A percentile compares a stretch with the other conserved stretches of the same genome.
phyloP scores from a whole-genome alignment of 768 basidiomycete genomes.

The Lentinula guzmanii region DNA sequence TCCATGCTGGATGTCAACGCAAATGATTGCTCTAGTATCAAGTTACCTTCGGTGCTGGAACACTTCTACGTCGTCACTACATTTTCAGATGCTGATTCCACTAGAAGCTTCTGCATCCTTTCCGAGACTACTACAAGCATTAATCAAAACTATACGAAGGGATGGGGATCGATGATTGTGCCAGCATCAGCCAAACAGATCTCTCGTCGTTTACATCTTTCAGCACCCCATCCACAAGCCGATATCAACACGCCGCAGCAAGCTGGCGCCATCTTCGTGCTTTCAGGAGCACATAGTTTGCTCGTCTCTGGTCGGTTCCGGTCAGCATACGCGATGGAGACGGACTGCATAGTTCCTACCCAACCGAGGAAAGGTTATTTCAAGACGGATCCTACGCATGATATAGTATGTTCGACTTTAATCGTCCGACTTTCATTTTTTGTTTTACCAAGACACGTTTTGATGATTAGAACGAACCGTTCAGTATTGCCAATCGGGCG shows the following conservation, averaged over 20 bases:
- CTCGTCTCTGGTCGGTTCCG: constrained; percentile 4
- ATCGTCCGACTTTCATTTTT: not conserved
- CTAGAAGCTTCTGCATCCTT: not conserved
- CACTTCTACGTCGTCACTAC: not conserved
- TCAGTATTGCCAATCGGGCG: constrained; percentile 31
- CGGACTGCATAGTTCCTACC: constrained; percentile 22
- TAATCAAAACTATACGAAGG: not conserved
- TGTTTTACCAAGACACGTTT: not conserved
- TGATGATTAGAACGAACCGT: constrained; percentile 32
- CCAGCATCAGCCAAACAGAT: not conserved
- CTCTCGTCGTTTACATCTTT: constrained; percentile 5
- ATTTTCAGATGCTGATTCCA: not conserved
- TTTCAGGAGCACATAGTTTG: constrained; percentile 1
- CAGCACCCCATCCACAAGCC: constrained; percentile 7
- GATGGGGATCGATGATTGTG: constrained; percentile 4
- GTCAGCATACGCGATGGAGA: not conserved
- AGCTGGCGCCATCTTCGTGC: constrained; percentile 3
- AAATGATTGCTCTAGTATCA: not conserved
- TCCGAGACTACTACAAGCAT: not conserved
- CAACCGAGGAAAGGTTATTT: constrained; percentile 21
- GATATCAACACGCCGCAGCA: constrained; percentile 8
- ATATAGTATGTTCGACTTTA: constrained; percentile 20
- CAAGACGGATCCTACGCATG: constrained; percentile 43
- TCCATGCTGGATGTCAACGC: not conserved
- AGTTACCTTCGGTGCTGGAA: not conserved